A percentile compares a stretch with the other conserved stretches of the same genome.
Evolutionary conservation across 1,284 basidiomycete species (phyloP).

Genomic region (Ceratobasidium sp.): DNA sequence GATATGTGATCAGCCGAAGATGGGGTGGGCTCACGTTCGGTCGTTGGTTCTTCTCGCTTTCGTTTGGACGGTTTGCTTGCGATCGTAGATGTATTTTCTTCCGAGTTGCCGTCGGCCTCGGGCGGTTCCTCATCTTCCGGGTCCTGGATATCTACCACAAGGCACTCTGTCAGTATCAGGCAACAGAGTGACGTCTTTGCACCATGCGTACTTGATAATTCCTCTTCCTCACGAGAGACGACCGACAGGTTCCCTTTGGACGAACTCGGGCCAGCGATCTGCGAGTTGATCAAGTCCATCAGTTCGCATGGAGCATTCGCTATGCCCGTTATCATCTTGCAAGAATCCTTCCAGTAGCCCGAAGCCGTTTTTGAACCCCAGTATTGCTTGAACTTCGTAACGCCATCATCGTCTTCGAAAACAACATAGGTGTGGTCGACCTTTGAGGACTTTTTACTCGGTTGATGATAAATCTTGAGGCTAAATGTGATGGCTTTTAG

Average conservation of each 20-base stretch:
- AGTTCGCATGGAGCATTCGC: neutral
- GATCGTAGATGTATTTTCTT: neutral
- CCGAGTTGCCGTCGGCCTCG: neutral
- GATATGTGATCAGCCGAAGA: neutral
- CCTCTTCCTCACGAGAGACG: neutral
- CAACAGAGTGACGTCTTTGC: no score
- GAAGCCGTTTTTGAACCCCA: neutral
- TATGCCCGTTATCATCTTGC: neutral
- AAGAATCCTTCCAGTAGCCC: conserved; percentile 16
- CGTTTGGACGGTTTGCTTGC: neutral
- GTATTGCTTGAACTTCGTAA: conserved; percentile 20
- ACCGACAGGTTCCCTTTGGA: neutral
- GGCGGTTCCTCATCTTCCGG: neutral
- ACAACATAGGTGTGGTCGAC: conserved; percentile 16
- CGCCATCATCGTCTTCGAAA: neutral
- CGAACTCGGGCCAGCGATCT: neutral
- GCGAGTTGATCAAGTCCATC: neutral
- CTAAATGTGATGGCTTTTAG: neutral
- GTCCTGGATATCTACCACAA: neutral
- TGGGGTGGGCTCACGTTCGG: neutral
- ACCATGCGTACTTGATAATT: neutral
- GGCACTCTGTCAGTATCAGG: neutral
- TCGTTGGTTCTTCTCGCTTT: conserved; percentile 3
- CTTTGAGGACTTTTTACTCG: neutral
- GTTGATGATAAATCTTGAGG: conserved; percentile 4